A percentile compares a stretch with the other conserved stretches of the same genome.
These are phyloP conservation scores for Metschnikowia orientalis DNA, from an alignment of 805 yeast genomes.

Conservation along the genomic window DNA sequence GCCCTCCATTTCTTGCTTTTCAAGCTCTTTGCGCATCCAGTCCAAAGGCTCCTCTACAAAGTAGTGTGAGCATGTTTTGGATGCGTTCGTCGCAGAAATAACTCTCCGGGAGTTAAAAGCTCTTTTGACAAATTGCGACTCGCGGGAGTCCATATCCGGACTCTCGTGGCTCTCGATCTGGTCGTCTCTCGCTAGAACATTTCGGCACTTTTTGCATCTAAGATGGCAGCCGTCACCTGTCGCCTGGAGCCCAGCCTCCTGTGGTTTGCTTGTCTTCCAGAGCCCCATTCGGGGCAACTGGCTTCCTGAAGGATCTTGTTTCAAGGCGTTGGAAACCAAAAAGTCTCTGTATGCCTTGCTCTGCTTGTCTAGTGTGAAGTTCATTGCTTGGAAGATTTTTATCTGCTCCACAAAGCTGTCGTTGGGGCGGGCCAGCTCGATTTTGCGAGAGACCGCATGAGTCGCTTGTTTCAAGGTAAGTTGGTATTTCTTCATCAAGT, in stretches of 20 bases:
- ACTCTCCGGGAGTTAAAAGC: slow-evolving; percentile 61
- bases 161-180: slow-evolving; percentile 63
- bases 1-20: slow-evolving; percentile 77
- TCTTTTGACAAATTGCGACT: slow-evolving; percentile 59
- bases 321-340: slow-evolving; percentile 22
- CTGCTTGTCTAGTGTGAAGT: slow-evolving; percentile 23
- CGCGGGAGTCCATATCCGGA: slow-evolving; percentile 62
- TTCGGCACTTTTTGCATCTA: slow-evolving; percentile 82
- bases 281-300: slow-evolving; percentile 9
- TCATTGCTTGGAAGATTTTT: slow-evolving; percentile 47
- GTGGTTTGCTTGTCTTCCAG: slow-evolving; percentile 14
- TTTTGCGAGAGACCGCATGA: slow-evolving; percentile 68
- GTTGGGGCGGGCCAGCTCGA: slow-evolving; percentile 64
- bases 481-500: slow-evolving; percentile 49
- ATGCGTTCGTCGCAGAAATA: slow-evolving; percentile 53
- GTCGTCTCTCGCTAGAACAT: slow-evolving; percentile 56
- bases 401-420: slow-evolving; percentile 71
- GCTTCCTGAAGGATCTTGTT: slow-evolving; percentile 15
- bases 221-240: slow-evolving; percentile 25
- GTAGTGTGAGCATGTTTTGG: slow-evolving; percentile 70
- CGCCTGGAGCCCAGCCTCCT: slow-evolving; percentile 7
- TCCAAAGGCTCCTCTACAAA: slow-evolving; percentile 75
- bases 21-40: slow-evolving; percentile 87
- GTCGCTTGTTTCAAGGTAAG: slow-evolving; percentile 58
- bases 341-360: slow-evolving; percentile 25